Evolutionary conservation across 192 early-diverging fungal genomes (phyloP).

Genomic region (Backusella mclennaniae): DNA sequence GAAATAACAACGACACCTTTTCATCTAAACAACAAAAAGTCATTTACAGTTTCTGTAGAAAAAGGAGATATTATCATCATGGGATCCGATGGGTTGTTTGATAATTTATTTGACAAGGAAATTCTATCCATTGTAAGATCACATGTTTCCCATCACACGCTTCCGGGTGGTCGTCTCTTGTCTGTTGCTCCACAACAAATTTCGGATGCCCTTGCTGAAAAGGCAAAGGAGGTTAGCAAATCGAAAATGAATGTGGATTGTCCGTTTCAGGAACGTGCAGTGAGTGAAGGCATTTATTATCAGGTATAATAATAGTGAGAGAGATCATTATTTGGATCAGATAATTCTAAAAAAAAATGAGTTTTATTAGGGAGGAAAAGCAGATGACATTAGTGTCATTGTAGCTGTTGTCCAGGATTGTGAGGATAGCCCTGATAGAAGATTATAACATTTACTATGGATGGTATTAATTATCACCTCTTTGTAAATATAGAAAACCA

Average conservation of each 20-base stretch:
- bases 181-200: constrained; percentile 69
- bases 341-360: constrained; percentile 9
- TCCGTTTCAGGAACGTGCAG: constrained; percentile 91
- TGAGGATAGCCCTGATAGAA: constrained; percentile 18
- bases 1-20: not conserved
- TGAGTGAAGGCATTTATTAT: constrained; percentile 80
- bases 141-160: not conserved
- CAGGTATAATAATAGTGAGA: constrained; percentile 18
- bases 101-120: constrained; percentile 98
- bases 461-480: not conserved
- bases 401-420: constrained; percentile 71
- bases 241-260: constrained; percentile 68
- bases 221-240: constrained; percentile 77
- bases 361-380: constrained; percentile 79
- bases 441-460: not conserved
- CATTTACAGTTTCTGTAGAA: constrained; percentile 79
- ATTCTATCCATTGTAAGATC: constrained; percentile 54
- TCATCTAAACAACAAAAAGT: constrained; percentile 6
- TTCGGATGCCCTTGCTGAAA: constrained; percentile 72
- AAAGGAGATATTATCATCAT: constrained; percentile 95
- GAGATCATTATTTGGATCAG: not conserved
- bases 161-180: constrained; percentile 25
- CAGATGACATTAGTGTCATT: constrained; percentile 92
- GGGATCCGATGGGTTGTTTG: constrained; percentile 94
- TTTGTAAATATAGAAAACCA: constrained; percentile 1